These are phyloP conservation scores for Paecilomyces variotii DNA, from an alignment of 2,329 filamentous ascomycete genomes.

Conservation along the genomic window DNA sequence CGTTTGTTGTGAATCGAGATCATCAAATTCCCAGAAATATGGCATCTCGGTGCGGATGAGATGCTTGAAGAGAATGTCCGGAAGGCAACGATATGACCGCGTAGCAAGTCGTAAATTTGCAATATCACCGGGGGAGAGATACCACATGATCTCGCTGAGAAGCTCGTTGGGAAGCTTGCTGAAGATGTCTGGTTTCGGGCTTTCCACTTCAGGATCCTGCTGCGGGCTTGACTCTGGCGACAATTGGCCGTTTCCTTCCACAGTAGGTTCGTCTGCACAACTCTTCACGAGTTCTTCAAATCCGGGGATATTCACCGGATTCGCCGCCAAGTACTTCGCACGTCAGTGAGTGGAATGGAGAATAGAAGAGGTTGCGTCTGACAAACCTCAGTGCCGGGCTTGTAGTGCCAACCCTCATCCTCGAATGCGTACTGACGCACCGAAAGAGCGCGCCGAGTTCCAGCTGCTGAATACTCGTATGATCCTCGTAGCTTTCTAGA, in stretches of 20 bases:
- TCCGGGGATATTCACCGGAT: neutral
- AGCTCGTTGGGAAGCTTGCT: conserved; percentile 1
- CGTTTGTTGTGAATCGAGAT: neutral
- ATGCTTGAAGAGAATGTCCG: neutral
- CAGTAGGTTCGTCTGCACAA: neutral
- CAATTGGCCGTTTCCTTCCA: neutral
- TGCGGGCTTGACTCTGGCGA: neutral
- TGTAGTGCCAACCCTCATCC: conserved; percentile 3
- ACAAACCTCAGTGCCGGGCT: conserved; percentile 5
- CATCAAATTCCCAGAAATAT: conserved; percentile 5
- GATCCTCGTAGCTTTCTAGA: neutral
- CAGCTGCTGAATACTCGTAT: neutral
- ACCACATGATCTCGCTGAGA: neutral
- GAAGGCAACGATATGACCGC: neutral
- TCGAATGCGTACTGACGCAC: neutral
- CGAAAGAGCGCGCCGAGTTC: neutral
- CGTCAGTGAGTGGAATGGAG: neutral
- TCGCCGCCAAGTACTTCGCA: neutral
- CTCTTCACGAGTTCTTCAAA: neutral
- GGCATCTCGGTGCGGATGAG: conserved; percentile 2
- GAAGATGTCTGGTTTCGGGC: neutral
- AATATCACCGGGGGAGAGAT: conserved; percentile 1
- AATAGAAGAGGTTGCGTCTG: conserved; percentile 1
- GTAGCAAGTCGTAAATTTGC: conserved; percentile 1
- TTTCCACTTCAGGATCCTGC: neutral